Base-by-base conservation (phyloP, 306 rosid genomes). In the Begonia fuchsioides region DNA sequence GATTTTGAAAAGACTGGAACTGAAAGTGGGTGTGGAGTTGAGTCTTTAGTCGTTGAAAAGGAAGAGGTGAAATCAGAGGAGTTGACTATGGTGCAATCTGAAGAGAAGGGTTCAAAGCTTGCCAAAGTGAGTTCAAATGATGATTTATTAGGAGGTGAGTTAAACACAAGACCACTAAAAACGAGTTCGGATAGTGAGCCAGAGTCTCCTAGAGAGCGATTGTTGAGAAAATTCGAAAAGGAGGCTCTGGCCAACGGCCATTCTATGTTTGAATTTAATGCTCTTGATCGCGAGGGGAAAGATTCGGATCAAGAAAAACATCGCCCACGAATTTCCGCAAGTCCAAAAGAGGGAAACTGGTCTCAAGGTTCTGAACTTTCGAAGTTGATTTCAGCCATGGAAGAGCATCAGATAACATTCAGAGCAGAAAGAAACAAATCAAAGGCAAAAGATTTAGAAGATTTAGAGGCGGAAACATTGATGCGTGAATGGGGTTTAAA, bases 201-300 rank as follows among this genome's bases (percentile, higher is more conserved):
- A 0, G 87, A 84, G 64, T 88, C 97, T 50, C 97, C 97, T 12
- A 81, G 97, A 75, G 97, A 75, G 74, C 79, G 64, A 49, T 80
- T 90, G 57, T 68, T 90, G 39, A 73, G 82, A 66, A 78, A 90
- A 64, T 90, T 90, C 56, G 94, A 84, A 72, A 65, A 72, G 76
- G 97, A 90, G n/a, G 49, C 78, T 17, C 59, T 51, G 9, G 77
- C 95, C 12, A 80, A 65, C 16, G 87, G 84, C 6, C 71, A 66
- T 76, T 76, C 94, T 50, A 68, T 76, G 49, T 90, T 79, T 72
- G 73, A 78, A 72, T 75, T 75, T 47, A 79, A 54, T 44, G 20
- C 15, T 10, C 68, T 26, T 26, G 8, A 26, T 5, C 8, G 35
- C 35, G 35, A 26, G 8, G 35, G 35, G 8, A 26, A 47, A 39